Base-by-base conservation (phyloP, 495 filamentous ascomycete genomes). In the Xylaria grammica region DNA sequence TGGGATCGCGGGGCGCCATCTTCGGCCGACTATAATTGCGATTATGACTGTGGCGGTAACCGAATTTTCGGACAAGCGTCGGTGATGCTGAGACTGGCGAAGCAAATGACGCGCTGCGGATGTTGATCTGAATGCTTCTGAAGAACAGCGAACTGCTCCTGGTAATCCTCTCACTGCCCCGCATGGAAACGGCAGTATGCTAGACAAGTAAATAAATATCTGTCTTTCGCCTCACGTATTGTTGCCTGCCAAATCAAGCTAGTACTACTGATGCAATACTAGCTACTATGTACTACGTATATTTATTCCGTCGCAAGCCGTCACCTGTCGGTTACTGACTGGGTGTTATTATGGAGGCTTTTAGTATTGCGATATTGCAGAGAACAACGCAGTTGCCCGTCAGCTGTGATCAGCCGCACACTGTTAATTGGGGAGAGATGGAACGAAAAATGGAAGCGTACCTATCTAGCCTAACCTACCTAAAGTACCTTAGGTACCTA, bases 1-100 rank as follows among this genome's bases (percentile, higher is more conserved):
- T 97, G 15, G 94, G 94, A 76, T 99, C 94, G 69, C 90, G 85
- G n/a, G 83, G 69, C 34, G 82, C 78, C 78, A 86, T 88, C 53
- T 71, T 80, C 55, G 76, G 79, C 54, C 70, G 32, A 24, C 4
- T 57, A 17, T 51, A 19, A 30, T 19, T 54, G 29, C 44, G 29
- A 34, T 5, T 36, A 26, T 42, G 45, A 20, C 20, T 38, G 30
- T 48, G 10, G 45, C 52, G 42, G 52, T 40, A 40, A 10, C 32
- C 24, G 2, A 27, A 11, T 8, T 40, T 24, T 49, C 42, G 20
- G 17, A 30, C 10, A 34, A 26, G 26, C 24, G 36, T 22, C 19
- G 11, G 17, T 36, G 51, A 26, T 30, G 29, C 40, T 49, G 15
- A 26, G 15, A 6, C 17, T 8, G 24, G 22, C 30, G 68, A 42